Conservation (phyloP, 148 eudicot species). For the Bassia scoparia region DNA sequence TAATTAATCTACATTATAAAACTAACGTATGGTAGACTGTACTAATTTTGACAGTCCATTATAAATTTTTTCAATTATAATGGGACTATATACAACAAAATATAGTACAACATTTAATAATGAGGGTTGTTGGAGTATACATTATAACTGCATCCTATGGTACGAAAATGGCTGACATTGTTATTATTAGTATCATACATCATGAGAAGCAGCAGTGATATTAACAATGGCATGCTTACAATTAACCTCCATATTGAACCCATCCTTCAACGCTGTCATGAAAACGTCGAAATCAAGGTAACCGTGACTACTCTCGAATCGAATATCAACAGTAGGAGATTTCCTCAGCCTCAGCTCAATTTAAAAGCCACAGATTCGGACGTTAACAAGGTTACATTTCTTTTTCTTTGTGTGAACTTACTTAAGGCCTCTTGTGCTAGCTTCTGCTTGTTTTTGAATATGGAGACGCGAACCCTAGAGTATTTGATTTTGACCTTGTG, state of each 20-base stretch:
- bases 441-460: slow-evolving; percentile 17
- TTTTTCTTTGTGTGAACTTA: slow-evolving; percentile 1
- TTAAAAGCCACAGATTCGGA: slow-evolving; percentile 11
- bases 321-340: background rate
- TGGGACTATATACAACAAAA: no score
- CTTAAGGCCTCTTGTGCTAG: slow-evolving; percentile 11
- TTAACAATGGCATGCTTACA: slow-evolving; percentile 22
- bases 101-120: no score
- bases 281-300: slow-evolving; percentile 19
- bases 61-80: no score
- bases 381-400: background rate
- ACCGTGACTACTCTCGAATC: slow-evolving; percentile 19
- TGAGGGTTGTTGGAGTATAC: background rate
- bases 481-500: slow-evolving; percentile 15
- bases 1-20: no score
- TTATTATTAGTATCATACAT: no score
- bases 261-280: slow-evolving; percentile 4
- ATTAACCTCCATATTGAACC: slow-evolving; percentile 9
- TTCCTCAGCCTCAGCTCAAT: slow-evolving; percentile 5
- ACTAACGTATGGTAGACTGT: no score
- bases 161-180: background rate
- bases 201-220: background rate
- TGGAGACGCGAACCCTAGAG: background rate
- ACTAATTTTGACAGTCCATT: no score
- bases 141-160: background rate